Percentiles rank a stretch among this genome's conserved stretches.
These are phyloP conservation scores for Inga leiocalycina DNA, from an alignment of 306 rosid genomes.

Conservation along the genomic window DNA sequence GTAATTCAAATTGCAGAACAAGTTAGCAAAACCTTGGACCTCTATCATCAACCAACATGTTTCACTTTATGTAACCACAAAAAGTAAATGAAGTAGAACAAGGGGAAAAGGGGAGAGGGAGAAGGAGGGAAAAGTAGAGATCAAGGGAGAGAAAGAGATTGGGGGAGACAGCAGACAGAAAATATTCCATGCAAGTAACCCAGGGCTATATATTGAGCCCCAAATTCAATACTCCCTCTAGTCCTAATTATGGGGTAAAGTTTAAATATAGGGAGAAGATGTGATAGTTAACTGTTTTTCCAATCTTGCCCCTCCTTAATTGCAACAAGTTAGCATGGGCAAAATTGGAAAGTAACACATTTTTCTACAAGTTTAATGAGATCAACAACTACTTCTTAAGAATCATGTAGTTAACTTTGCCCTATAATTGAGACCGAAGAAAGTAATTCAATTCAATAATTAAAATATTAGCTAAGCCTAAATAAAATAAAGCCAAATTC, in stretches of 20 bases:
- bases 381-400: not conserved
- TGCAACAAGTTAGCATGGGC: not conserved
- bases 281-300: not conserved
- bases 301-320: not conserved
- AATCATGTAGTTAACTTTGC: not conserved
- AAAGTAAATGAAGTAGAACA: not conserved
- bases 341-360: not conserved
- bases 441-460: not conserved
- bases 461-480: not conserved
- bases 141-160: not conserved
- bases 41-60: conserved; percentile 18
- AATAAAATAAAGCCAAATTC: not conserved
- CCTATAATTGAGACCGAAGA: not conserved
- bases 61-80: conserved; percentile 27
- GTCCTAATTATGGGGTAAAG: not conserved
- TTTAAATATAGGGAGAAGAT: not conserved
- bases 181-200: not conserved
- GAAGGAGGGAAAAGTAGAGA: not conserved
- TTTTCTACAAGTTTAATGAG: not conserved
- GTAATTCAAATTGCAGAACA: conserved; percentile 28
- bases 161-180: not conserved
- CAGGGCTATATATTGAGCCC: not conserved
- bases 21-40: conserved; percentile 23
- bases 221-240: not conserved
- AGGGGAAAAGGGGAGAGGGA: not conserved